A percentile compares a stretch with the other conserved stretches of the same genome.
Conservation (phyloP, 1,284 basidiomycete species). For the Wallemia mellicola region DNA sequence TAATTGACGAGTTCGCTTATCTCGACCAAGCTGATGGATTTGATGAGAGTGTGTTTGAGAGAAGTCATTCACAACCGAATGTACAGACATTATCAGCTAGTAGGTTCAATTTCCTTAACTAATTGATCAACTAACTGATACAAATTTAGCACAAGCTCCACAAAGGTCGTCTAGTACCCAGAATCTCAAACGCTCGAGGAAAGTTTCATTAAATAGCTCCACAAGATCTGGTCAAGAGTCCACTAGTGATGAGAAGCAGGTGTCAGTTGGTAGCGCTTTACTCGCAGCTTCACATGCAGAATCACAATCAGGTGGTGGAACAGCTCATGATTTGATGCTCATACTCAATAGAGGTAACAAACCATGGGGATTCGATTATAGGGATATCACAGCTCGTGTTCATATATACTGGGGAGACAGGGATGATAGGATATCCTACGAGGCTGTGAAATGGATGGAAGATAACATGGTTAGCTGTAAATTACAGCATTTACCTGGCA, state of each 20-base stretch:
- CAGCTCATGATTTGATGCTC: slow-evolving; percentile 49
- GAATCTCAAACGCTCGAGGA: not conserved
- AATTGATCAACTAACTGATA: too few species aligned
- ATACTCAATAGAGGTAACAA: slow-evolving; percentile 61
- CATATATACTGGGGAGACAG: not conserved
- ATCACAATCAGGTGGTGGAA: slow-evolving; percentile 43
- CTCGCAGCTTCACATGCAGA: slow-evolving; percentile 84
- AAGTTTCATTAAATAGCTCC: not conserved
- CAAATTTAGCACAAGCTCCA: too few species aligned
- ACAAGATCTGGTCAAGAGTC: not conserved
- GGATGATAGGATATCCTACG: not conserved
- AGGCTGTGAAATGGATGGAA: not conserved
- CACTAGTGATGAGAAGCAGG: not conserved
- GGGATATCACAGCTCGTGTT: slow-evolving; percentile 8
- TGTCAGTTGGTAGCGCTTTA: slow-evolving; percentile 28
- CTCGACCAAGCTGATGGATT: not conserved
- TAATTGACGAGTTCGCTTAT: not conserved
- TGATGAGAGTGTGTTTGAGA: not conserved
- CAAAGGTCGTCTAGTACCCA: not conserved
- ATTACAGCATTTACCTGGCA: not conserved
- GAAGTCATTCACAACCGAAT: not conserved
- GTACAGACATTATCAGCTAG: not conserved
- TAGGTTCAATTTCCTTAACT: not conserved
- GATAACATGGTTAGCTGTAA: not conserved
- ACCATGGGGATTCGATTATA: slow-evolving; percentile 56